Percentiles rank a stretch among this genome's conserved stretches.
Evolutionary conservation across 768 basidiomycete species (phyloP).

Genomic region (Termitomyces titanicus): DNA sequence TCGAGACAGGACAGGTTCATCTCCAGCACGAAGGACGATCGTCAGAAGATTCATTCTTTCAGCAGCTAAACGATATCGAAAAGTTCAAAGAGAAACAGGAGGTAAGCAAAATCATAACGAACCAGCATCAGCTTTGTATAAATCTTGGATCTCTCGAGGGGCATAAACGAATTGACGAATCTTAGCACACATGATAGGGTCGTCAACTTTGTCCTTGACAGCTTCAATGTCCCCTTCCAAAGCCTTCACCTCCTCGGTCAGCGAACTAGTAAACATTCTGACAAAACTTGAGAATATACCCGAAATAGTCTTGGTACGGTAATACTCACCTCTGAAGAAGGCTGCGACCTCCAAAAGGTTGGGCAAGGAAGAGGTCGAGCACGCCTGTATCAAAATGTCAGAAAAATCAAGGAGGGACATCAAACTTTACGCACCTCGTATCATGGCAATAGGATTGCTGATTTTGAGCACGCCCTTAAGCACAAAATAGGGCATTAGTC

Average conservation of each 20-base stretch:
- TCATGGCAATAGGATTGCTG: constrained; percentile 96
- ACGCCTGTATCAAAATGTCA: constrained; percentile 37
- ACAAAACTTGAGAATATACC: neutral
- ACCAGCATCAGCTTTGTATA: constrained; percentile 81
- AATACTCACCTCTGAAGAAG: constrained; percentile 74
- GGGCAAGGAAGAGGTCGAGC: constrained; percentile 92
- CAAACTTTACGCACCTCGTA: constrained; percentile 53
- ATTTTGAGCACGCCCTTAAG: constrained; percentile 89
- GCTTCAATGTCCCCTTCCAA: constrained; percentile 85
- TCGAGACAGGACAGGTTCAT: constrained; percentile 70
- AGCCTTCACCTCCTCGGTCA: constrained; percentile 84
- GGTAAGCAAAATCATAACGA: constrained; percentile 19
- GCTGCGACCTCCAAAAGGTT: constrained; percentile 93
- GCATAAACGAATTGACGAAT: constrained; percentile 84
- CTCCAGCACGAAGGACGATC: constrained; percentile 74
- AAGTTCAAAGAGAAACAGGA: neutral
- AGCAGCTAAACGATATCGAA: constrained; percentile 34
- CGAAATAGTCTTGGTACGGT: neutral
- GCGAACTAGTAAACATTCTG: constrained; percentile 94
- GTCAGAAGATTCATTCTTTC: constrained; percentile 77
- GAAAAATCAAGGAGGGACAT: neutral
- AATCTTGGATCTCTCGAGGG: constrained; percentile 81
- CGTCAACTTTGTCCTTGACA: constrained; percentile 86
- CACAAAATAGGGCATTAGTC: constrained; percentile 97
- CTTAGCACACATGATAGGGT: constrained; percentile 85